Base-by-base conservation (phyloP, 352 stramenopile genomes). In the Pythium scleroteichum region DNA sequence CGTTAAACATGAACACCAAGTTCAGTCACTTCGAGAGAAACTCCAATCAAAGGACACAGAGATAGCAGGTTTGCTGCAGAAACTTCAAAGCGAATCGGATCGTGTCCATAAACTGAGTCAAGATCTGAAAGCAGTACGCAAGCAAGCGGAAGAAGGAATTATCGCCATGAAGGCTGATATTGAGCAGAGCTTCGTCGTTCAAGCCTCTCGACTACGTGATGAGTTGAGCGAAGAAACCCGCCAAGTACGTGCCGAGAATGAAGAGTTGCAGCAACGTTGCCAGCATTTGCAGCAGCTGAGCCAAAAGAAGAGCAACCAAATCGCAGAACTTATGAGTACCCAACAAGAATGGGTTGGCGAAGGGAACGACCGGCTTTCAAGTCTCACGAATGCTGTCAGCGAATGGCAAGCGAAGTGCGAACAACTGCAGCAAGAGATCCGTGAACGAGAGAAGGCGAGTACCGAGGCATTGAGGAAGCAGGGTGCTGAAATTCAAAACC, bases 281-380 rank as follows among this genome's bases (percentile, higher is more conserved):
- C 64, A 85, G n/a, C 76, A 63, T 12, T 39, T 88, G 10, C 76
- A 83, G 47, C 71, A 79, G 17, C 63, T 79, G 2, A 87, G 66
- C 33, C 62, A 70, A 41, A 75, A 77, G 46, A 82, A 90, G 58
- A 83, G 67, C 53, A 70, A 69, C 2, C 77, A 92, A 50, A 75
- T 91, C 33, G 63, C 59, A 4, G 77, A 74, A 29, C 39, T 88
- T 27, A 80, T 87, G 68, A 58, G 54, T 42, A 70, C 39, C 4
- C 74, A 75, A 19, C 74, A 83, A 51, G 72, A 88, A 14, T 65
- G 29, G 65, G 45, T 59, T 49, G 59, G 59, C 32, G 48, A 64
- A 33, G 64, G 64, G 16, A 66, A 71, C 23, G 50, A 67, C n/a
- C 26, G 40, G 6, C 38, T 67, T 1, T 33, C 44, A 2, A 53